Percentiles rank a stretch among this genome's conserved stretches.
phyloP scores from a whole-genome alignment of 2,329 filamentous ascomycete species.

The Beauveria bassiana region DNA sequence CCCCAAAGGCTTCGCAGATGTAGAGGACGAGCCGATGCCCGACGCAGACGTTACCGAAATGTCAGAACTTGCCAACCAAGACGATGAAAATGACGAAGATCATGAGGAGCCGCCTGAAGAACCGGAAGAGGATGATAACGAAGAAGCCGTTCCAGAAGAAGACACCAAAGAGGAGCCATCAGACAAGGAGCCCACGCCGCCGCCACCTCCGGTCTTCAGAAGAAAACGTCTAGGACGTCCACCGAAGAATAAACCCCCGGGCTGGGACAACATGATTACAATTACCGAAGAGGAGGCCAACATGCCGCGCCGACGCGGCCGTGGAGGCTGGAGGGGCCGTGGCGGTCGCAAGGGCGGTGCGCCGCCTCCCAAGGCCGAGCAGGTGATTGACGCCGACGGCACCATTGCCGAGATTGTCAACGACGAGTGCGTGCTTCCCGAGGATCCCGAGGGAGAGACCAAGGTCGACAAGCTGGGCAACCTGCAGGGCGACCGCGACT shows the following conservation, averaged over 20 bases:
- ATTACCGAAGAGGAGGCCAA: constrained; percentile 46
- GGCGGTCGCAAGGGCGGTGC: constrained; percentile 63
- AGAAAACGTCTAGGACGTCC: constrained; percentile 77
- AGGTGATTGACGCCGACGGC: constrained; percentile 88
- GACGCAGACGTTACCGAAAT: constrained; percentile 21
- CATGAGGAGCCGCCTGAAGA: constrained; percentile 30
- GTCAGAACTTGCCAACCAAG: constrained; percentile 26
- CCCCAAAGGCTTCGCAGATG: constrained; percentile 32
- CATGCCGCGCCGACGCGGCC: constrained; percentile 56
- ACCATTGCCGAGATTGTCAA: constrained; percentile 84
- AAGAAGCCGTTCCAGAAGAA: constrained; percentile 31
- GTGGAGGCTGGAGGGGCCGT: constrained; percentile 62
- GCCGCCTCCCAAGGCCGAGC: constrained; percentile 66
- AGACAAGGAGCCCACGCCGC: constrained; percentile 45
- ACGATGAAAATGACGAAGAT: constrained; percentile 37
- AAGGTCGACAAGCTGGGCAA: constrained; percentile 90
- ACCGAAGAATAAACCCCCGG: constrained; percentile 74
- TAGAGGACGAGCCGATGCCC: constrained; percentile 33
- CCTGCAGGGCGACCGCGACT: constrained; percentile 77
- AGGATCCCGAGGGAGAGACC: constrained; percentile 79
- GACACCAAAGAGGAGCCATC: constrained; percentile 30
- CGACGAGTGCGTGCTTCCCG: constrained; percentile 84
- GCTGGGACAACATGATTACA: constrained; percentile 62
- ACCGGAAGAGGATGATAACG: constrained; percentile 28
- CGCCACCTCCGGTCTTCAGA: constrained; percentile 57